phyloP scores from a whole-genome alignment of 2,329 filamentous ascomycete genomes.

The Zasmidium angulare region DNA sequence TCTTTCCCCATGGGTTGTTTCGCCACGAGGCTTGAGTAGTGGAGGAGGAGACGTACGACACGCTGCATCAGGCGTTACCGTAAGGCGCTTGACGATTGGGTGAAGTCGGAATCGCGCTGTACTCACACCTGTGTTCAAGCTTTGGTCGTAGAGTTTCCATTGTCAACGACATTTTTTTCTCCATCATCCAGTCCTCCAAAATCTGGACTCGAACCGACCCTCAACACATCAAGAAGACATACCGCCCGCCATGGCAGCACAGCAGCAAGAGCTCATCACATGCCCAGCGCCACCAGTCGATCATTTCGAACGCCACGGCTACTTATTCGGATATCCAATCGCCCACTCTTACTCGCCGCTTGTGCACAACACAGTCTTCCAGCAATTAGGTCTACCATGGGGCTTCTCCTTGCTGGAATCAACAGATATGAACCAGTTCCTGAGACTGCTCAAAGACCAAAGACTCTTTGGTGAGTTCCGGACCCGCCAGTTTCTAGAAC shows the following conservation, averaged over 20 bases:
- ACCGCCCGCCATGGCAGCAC: conserved; percentile 8
- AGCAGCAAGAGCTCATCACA: conserved; percentile 21
- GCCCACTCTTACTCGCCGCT: conserved; percentile 58
- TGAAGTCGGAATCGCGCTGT: not conserved
- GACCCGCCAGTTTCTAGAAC: not conserved
- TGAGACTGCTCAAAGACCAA: conserved; percentile 54
- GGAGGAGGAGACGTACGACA: not conserved
- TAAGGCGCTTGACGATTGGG: not conserved
- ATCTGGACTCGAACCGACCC: not conserved
- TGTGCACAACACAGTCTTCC: conserved; percentile 56
- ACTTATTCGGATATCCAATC: conserved; percentile 58
- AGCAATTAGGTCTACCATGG: conserved; percentile 53
- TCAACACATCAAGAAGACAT: not conserved
- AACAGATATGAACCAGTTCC: conserved; percentile 45
- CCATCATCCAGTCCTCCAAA: too few species aligned
- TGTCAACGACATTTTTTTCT: not conserved
- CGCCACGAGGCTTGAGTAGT: not conserved
- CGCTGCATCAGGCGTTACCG: not conserved
- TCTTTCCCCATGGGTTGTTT: not conserved
- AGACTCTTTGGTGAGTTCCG: conserved; percentile 59
- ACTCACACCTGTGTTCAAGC: not conserved
- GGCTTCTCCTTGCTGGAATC: conserved; percentile 51
- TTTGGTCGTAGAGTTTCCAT: not conserved
- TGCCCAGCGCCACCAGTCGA: conserved; percentile 26
- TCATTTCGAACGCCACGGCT: conserved; percentile 51